Evolutionary conservation across 306 rosid genomes (phyloP).

Genomic region (Vicia sativa): DNA sequence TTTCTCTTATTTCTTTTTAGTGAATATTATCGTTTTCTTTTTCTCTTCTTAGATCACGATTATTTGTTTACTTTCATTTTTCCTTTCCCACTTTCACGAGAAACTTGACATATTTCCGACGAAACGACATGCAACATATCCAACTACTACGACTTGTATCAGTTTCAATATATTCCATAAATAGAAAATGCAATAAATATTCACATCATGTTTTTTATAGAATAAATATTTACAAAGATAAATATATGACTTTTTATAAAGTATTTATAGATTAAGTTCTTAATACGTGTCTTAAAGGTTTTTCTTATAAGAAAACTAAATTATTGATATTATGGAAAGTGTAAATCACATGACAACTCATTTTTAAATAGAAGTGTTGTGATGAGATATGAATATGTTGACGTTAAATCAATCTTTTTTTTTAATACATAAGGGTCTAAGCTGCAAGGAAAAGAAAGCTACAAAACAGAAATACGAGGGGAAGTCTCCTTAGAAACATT

Average conservation of each 20-base stretch:
- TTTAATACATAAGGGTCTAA: no score
- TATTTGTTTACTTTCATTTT: slow-evolving; percentile 17
- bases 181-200: slow-evolving; percentile 26
- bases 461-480: no score
- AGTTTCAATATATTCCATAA: slow-evolving; percentile 11
- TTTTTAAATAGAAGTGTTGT: not conserved
- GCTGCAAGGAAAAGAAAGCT: no score
- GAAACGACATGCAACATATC: not conserved
- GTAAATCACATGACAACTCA: slow-evolving; percentile 37
- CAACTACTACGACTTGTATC: not conserved
- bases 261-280: no score
- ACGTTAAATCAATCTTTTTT: slow-evolving; percentile 19
- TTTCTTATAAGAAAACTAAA: not conserved
- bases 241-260: no score
- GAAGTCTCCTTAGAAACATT: no score
- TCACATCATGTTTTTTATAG: not conserved
- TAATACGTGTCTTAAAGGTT: no score
- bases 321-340: not conserved
- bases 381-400: slow-evolving; percentile 21
- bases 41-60: slow-evolving; percentile 29
- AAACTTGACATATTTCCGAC: slow-evolving; percentile 24
- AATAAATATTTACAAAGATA: no score
- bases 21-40: slow-evolving; percentile 29
- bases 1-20: not conserved
- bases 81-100: slow-evolving; percentile 27